Base-by-base conservation (phyloP, 2,329 filamentous ascomycete species). In the Ilyonectria destructans region DNA sequence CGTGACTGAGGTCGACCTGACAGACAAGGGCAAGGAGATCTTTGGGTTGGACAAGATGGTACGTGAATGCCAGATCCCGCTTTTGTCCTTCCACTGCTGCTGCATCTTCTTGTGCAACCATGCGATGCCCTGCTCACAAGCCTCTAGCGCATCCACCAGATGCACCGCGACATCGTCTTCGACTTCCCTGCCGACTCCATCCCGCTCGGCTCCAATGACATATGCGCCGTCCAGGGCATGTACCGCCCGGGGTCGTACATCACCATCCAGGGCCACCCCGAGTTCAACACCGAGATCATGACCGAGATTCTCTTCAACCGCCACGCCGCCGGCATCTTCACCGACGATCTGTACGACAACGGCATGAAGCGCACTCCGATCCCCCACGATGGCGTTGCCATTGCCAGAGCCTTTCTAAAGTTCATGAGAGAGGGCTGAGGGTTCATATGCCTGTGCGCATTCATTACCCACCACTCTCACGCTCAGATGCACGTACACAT, bases 351-450 rank as follows among this genome's bases (percentile, higher is more conserved):
- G 68, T 96, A 89, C 73, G 81, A 89, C 63, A 92, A 93, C 73
- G 93, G 89, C 29, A 88, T 95, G 78, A 82, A 81, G 8, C 88
- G 93, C 68, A 91, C 91, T 2, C 83, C 83, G 9, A 85, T 90
- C 37, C 84, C 88, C 62, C 94, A 98, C 71, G 95, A 98, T 79
- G 95, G 96, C 1, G 85, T 96, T n/a, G 82, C 85, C 3, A 90
- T 97, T 61, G 92, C 90, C 0, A 85, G 87, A 70, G 91, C 90
- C 0, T 97, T 98, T 78, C 78, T 98, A 76, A 88, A 87, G 51
- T 97, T 98, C 74, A 80, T 97, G 75, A 82, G 90, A 55, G 91
- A 94, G 72, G 86, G 75, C 15, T 79, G 65, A 74, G 33, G 12
- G 29, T 4, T 8, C 21, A 15, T 19, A 12, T 51, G 8, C 33